Evolutionary conservation across 805 yeast species (phyloP), one percentile per base, ranked within the genome.

Genomic region (Wickerhamiella cacticola): DNA sequence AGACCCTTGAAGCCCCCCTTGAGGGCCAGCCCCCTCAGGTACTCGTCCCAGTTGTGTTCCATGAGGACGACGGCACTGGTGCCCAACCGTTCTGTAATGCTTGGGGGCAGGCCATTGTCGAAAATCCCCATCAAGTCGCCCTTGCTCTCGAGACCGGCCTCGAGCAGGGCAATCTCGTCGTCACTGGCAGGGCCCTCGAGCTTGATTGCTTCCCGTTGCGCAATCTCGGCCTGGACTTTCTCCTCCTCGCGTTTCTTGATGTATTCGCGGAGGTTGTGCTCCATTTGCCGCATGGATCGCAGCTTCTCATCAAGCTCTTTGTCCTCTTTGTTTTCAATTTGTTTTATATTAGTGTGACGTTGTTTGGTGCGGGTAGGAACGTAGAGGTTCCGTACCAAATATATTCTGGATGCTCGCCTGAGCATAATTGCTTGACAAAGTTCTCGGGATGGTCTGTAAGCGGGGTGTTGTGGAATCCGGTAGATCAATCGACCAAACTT

Each of bases 1-100:
- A 62, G 22, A 1, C 48, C 52, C 5, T 48, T 26, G 8, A 62
- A 46, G 5, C 53, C 59, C n/a, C 23, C 61, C 52, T 53, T 41
- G 2, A 28, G 16, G 23, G 28, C n/a, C 13, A 48, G 28, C 3
- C 16, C 26, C 10, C 24, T 23, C 12, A 46, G 12, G 7, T 39
- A 19, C 15, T 12, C 3, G 21, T 28, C 21, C 47, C 40, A 41
- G 24, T 21, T 21, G 13, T 35, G 24, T 3, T 16, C 21, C 10
- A 41, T 5, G 23, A 25, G 23, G 15, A 6, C 13, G 25, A 16
- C 29, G 10, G 44, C 7, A 5, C 3, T 6, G 23, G 23, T 28
- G 3, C 13, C 38, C 8, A 19, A 10, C 8, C 18, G 16, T 21
- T 38, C 29, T 5, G 15, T 5, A 6, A 44, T 44, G 15, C 34